Percentiles rank a stretch among this genome's conserved stretches.
These are phyloP conservation scores for Nemania sp. DNA, from an alignment of 2,329 filamentous ascomycete genomes.

Conservation along the genomic window DNA sequence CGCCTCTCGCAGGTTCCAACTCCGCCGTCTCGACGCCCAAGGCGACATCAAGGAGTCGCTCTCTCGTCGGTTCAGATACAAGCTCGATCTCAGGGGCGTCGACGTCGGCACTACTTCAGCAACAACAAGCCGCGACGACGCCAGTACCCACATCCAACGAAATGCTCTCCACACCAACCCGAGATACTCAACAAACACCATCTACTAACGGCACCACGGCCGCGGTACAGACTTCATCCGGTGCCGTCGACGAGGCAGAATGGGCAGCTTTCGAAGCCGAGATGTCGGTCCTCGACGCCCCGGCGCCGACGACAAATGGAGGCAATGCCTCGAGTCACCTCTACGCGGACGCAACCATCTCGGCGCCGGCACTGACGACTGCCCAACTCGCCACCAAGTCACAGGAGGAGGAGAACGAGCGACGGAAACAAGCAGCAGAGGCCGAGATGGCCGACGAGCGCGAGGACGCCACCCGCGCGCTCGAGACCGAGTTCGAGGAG, in stretches of 20 bases:
- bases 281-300: conserved; percentile 55
- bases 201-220: conserved; percentile 1
- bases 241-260: conserved; percentile 69
- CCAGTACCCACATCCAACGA: conserved; percentile 36
- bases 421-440: conserved; percentile 57
- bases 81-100: conserved; percentile 15
- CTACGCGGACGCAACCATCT: conserved; percentile 62
- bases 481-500: conserved; percentile 80
- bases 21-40: conserved; percentile 51
- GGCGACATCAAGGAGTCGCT: conserved; percentile 43
- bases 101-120: conserved; percentile 8
- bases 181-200: neutral
- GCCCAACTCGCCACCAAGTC: conserved; percentile 63
- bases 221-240: conserved; percentile 11
- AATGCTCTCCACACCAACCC: conserved; percentile 19
- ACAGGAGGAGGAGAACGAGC: conserved; percentile 55
- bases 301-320: conserved; percentile 25
- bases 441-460: conserved; percentile 66
- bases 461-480: conserved; percentile 73
- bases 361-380: conserved; percentile 68
- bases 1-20: conserved; percentile 53
- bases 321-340: conserved; percentile 33
- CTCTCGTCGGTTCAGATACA: conserved; percentile 41
- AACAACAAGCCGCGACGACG: neutral
- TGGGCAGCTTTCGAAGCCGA: conserved; percentile 89